Evolutionary conservation across 495 filamentous ascomycete species (phyloP).

Genomic region (Hyaloscypha variabilis): DNA sequence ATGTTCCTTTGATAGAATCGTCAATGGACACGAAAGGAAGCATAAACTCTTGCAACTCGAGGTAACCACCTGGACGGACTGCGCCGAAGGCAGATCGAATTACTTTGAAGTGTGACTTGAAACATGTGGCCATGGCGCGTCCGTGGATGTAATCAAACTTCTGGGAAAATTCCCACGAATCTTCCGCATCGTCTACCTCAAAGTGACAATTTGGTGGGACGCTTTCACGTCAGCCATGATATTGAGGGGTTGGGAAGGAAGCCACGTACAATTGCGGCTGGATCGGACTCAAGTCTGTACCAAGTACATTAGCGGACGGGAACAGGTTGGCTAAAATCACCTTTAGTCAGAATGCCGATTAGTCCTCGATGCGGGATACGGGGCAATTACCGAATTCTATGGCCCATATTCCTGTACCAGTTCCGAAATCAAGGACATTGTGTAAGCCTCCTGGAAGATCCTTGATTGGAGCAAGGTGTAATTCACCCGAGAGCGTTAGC

Average conservation of each 20-base stretch:
- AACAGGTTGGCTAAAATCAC: slow-evolving; percentile 29
- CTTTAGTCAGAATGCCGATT: not conserved
- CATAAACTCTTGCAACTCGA: slow-evolving; percentile 48
- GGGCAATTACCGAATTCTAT: slow-evolving; percentile 37
- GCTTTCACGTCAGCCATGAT: not conserved
- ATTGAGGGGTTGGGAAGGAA: not conserved
- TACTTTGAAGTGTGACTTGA: slow-evolving; percentile 41
- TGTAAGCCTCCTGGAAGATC: too few relatives aligned
- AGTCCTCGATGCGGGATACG: too few relatives aligned
- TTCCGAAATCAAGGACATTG: slow-evolving; percentile 54
- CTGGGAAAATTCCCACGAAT: slow-evolving; percentile 42
- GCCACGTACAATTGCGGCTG: slow-evolving; percentile 35
- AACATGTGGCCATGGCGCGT: slow-evolving; percentile 48
- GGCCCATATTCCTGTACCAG: slow-evolving; percentile 56
- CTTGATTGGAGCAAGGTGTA: slow-evolving; percentile 49
- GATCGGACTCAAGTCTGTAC: slow-evolving; percentile 52
- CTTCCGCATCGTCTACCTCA: slow-evolving; percentile 50
- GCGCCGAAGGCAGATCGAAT: slow-evolving; percentile 42
- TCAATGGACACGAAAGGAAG: slow-evolving; percentile 34
- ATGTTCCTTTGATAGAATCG: not conserved
- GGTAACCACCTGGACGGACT: slow-evolving; percentile 48
- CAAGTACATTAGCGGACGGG: slow-evolving; percentile 36
- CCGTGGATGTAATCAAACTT: slow-evolving; percentile 54
- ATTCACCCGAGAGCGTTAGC: slow-evolving; percentile 45
- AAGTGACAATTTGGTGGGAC: slow-evolving; percentile 47